These are phyloP conservation scores for Eucalyptus paniculata DNA, from an alignment of 345 rosid species.

Conservation along the genomic window DNA sequence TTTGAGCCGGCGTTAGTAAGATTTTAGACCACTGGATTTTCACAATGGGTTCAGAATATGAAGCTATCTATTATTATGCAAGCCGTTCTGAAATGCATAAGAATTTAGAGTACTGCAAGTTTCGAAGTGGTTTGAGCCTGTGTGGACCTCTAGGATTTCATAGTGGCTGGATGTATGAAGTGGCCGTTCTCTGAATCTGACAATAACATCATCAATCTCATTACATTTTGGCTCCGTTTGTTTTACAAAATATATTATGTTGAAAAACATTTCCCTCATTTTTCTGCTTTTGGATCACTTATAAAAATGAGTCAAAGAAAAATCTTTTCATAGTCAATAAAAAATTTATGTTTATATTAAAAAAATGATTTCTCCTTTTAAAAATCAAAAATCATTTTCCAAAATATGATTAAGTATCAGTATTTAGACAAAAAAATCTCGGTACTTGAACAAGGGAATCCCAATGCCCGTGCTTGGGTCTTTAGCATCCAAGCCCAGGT, in stretches of 20 bases:
- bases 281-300: too few relatives aligned
- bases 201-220: background rate
- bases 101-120: background rate
- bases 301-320: background rate
- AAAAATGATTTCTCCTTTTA: background rate
- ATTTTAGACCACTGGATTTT: background rate
- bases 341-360: too few relatives aligned
- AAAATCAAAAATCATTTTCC: too few relatives aligned
- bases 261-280: background rate
- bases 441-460: accelerated
- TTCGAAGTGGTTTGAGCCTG: background rate
- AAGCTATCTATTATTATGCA: background rate
- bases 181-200: background rate
- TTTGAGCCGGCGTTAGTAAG: background rate
- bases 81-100: background rate
- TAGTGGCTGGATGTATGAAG: background rate
- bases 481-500: background rate
- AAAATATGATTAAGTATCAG: too few relatives aligned
- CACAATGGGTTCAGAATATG: background rate
- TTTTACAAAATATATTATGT: too few relatives aligned
- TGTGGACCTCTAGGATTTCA: background rate
- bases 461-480: background rate
- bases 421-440: too few relatives aligned
- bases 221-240: background rate
- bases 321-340: too few relatives aligned